These are phyloP conservation scores for Microbotryum silenes-acaulis DNA, from an alignment of 1,284 basidiomycete species.

Conservation along the genomic window DNA sequence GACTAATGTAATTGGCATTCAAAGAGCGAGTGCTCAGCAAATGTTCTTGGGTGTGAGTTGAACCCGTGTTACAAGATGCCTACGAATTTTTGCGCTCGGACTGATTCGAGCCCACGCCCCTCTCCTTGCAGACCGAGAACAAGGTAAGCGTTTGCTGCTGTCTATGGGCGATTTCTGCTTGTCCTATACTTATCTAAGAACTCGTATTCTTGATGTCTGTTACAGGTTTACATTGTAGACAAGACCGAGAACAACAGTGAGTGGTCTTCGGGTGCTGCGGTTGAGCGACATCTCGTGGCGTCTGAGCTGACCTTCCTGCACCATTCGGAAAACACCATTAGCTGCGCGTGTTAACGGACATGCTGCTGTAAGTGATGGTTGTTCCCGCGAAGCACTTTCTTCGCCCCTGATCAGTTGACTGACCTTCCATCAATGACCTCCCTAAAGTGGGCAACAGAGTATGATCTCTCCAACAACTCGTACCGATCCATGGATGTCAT, in stretches of 20 bases:
- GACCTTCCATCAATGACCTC: background rate
- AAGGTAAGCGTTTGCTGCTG: constrained; percentile 7
- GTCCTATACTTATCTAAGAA: no score
- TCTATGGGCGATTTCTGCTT: no score
- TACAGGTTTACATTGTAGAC: constrained; percentile 40
- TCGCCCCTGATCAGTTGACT: background rate
- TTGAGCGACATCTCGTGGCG: background rate
- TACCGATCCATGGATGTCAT: constrained; percentile 35
- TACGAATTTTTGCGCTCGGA: background rate
- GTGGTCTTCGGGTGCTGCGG: constrained; percentile 15
- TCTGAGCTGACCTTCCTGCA: background rate
- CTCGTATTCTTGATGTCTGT: no score
- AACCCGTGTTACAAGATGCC: background rate
- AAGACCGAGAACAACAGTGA: constrained; percentile 42
- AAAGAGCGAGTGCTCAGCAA: background rate
- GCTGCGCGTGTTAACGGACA: constrained; percentile 19
- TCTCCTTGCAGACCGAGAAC: background rate
- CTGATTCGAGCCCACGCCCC: background rate
- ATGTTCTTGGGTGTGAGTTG: background rate
- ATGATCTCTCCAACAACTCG: constrained; percentile 26
- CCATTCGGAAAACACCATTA: background rate
- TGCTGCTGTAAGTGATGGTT: constrained; percentile 14
- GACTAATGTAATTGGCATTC: background rate
- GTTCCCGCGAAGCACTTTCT: background rate
- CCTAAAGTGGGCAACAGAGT: constrained; percentile 18